Conservation (phyloP, 2,329 filamentous ascomycete genomes). For the Corinectria fuckeliana region DNA sequence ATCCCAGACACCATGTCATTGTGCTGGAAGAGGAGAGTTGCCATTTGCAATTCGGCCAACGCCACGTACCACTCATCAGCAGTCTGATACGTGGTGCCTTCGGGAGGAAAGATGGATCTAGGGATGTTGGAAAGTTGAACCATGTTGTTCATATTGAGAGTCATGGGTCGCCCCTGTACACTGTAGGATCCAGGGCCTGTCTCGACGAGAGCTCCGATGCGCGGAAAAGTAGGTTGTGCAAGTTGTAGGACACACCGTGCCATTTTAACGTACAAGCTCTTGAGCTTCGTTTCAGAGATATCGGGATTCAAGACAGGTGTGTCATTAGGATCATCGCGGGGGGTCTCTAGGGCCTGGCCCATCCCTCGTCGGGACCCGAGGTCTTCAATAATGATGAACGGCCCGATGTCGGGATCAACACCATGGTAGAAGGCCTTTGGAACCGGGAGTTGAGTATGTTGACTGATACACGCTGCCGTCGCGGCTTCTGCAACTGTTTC, state of each 20-base stretch:
- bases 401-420: slow-evolving; percentile 29
- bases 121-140: slow-evolving; percentile 39
- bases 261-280: slow-evolving; percentile 45
- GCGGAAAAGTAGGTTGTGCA: slow-evolving; percentile 40
- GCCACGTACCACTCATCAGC: slow-evolving; percentile 47
- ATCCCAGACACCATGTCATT: no score
- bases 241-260: slow-evolving; percentile 51
- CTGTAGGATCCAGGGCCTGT: slow-evolving; percentile 34
- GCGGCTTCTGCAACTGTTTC: slow-evolving; percentile 33
- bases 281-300: slow-evolving; percentile 42
- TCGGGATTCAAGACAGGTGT: slow-evolving; percentile 27
- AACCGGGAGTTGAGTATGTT: slow-evolving; percentile 32
- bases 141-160: slow-evolving; percentile 52
- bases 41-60: slow-evolving; percentile 51
- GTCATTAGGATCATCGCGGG: slow-evolving; percentile 26
- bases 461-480: slow-evolving; percentile 23
- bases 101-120: slow-evolving; percentile 24
- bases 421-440: slow-evolving; percentile 33
- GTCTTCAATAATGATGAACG: slow-evolving; percentile 34
- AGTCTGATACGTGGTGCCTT: slow-evolving; percentile 33
- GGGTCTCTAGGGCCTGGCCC: slow-evolving; percentile 27
- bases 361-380: slow-evolving; percentile 25
- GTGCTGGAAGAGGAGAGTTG: slow-evolving; percentile 49
- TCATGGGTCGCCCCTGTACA: slow-evolving; percentile 45
- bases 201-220: slow-evolving; percentile 48